A percentile compares a stretch with the other conserved stretches of the same genome.
phyloP scores from a whole-genome alignment of 257 asterid genomes.

The Verbena officinalis region DNA sequence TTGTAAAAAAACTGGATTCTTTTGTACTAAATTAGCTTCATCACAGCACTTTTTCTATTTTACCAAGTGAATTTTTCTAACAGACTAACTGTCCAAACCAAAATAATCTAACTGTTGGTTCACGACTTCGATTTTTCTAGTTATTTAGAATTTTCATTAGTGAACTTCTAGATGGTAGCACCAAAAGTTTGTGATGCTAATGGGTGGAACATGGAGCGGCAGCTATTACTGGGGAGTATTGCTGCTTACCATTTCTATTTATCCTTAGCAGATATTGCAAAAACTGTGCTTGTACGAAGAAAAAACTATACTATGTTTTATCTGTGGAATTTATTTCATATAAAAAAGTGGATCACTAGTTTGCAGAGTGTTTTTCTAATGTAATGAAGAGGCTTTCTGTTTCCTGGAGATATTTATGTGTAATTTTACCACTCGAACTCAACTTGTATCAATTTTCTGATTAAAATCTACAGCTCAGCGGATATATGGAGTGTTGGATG shows the following conservation, averaged over 20 bases:
- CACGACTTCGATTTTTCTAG: background rate
- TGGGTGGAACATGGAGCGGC: slow-evolving; percentile 11
- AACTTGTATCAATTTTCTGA: slow-evolving; percentile 24
- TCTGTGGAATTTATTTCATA: slow-evolving; percentile 1
- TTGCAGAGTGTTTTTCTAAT: background rate
- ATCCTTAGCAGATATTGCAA: slow-evolving; percentile 7
- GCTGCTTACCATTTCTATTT: background rate
- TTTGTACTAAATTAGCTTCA: background rate
- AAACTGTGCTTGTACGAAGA: slow-evolving; percentile 12
- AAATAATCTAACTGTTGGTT: background rate
- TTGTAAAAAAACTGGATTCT: background rate
- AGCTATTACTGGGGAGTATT: background rate
- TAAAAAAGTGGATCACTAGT: background rate
- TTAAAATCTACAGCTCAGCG: slow-evolving; percentile 69
- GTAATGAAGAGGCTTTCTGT: background rate
- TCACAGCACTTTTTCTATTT: background rate
- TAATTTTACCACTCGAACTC: slow-evolving; percentile 24
- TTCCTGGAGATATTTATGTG: background rate
- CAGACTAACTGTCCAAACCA: background rate
- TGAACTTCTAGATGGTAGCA: slow-evolving; percentile 10
- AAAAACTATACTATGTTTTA: background rate
- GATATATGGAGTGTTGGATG: slow-evolving; percentile 99
- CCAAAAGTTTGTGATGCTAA: slow-evolving; percentile 4
- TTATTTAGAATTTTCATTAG: background rate
- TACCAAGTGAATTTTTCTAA: background rate